Conservation (phyloP, 768 basidiomycete genomes). For the Serendipita sp. region DNA sequence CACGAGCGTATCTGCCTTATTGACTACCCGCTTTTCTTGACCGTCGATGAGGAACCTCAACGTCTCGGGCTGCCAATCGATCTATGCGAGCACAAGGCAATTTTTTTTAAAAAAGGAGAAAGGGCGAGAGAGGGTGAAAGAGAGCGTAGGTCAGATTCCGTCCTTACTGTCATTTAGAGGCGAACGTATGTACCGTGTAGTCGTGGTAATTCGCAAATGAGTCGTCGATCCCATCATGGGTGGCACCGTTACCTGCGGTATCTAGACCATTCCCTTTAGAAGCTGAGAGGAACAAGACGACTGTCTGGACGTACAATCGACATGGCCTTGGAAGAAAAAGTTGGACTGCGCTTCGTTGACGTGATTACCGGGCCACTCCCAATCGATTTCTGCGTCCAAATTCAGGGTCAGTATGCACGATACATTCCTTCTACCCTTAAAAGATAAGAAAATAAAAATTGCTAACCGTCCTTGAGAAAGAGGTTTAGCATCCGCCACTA, state of each 20-base stretch:
- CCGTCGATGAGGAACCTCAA: constrained; percentile 59
- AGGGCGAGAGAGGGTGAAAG: not conserved
- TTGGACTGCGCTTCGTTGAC: constrained; percentile 62
- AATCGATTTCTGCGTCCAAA: constrained; percentile 51
- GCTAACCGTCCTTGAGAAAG: not conserved
- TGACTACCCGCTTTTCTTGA: constrained; percentile 49
- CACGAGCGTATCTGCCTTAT: constrained; percentile 41
- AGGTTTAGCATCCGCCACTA: not conserved
- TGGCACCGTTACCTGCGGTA: constrained; percentile 32
- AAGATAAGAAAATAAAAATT: constrained; percentile 45
- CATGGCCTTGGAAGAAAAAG: constrained; percentile 59
- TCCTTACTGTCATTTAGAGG: not conserved
- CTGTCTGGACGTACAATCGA: constrained; percentile 31
- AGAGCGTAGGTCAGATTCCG: too few relatives aligned
- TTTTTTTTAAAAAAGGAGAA: not conserved
- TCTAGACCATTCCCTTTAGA: constrained; percentile 18
- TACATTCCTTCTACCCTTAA: constrained; percentile 35
- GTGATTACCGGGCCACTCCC: constrained; percentile 52
- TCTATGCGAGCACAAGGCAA: constrained; percentile 23
- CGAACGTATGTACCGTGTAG: constrained; percentile 34
- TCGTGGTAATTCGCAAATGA: constrained; percentile 60
- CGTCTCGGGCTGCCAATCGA: constrained; percentile 63
- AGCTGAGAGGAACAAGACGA: not conserved
- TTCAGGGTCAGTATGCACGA: constrained; percentile 2
- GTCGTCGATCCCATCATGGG: constrained; percentile 35